Conservation (phyloP, 441 rosid species). For the Populus hybrid region DNA sequence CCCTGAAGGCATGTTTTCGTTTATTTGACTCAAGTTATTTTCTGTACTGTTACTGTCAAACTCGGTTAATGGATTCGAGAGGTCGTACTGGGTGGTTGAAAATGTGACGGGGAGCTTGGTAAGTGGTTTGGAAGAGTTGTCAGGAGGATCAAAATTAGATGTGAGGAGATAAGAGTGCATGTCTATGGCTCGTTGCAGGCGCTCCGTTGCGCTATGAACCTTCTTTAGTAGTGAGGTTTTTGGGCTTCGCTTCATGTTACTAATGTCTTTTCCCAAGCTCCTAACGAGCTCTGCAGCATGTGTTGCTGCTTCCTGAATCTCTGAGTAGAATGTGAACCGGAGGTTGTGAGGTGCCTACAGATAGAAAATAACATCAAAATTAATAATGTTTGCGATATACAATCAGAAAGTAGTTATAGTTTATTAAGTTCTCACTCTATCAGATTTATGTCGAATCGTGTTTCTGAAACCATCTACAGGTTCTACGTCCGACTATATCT, state of each 20-base stretch:
- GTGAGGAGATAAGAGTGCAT: slow-evolving; percentile 48
- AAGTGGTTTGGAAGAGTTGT: slow-evolving; percentile 29
- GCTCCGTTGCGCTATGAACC: slow-evolving; percentile 47
- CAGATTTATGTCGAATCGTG: too few relatives aligned
- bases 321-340: slow-evolving; percentile 43
- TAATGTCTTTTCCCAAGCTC: slow-evolving; percentile 46
- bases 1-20: slow-evolving; percentile 15
- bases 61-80: slow-evolving; percentile 18
- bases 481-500: neutral
- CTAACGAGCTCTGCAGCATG: slow-evolving; percentile 59
- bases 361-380: neutral
- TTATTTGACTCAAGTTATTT: slow-evolving; percentile 5
- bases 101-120: slow-evolving; percentile 25
- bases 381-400: neutral
- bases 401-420: too few relatives aligned
- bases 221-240: slow-evolving; percentile 36
- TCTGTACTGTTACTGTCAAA: slow-evolving; percentile 19
- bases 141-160: slow-evolving; percentile 24
- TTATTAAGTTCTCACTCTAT: too few relatives aligned
- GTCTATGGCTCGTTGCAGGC: slow-evolving; percentile 51
- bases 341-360: slow-evolving; percentile 55
- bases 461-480: neutral
- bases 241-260: slow-evolving; percentile 40
- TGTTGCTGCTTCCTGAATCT: slow-evolving; percentile 45
- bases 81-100: slow-evolving; percentile 17